Evolutionary conservation across 345 rosid genomes (phyloP).

Genomic region (Gossypium thurberi): DNA sequence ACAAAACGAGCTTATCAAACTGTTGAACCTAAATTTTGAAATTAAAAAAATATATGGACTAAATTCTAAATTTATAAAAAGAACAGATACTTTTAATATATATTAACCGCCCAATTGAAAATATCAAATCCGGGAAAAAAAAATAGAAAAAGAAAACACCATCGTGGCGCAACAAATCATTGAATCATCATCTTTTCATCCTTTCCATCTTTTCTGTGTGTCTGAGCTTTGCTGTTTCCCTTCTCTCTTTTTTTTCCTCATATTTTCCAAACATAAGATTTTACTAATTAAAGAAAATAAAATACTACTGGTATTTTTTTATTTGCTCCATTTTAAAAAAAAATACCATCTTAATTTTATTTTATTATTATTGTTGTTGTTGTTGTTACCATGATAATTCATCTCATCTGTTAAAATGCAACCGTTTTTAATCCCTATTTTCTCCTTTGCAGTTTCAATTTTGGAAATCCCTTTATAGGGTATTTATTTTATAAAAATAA

Average conservation of each 20-base stretch:
- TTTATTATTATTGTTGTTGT: background rate
- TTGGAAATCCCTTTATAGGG: constrained; percentile 5
- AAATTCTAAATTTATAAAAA: too few relatives aligned
- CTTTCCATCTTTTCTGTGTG: background rate
- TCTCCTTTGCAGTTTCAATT: background rate
- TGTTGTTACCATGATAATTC: background rate
- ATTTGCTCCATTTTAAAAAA: too few relatives aligned
- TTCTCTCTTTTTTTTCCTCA: background rate
- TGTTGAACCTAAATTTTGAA: too few relatives aligned
- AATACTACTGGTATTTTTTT: too few relatives aligned
- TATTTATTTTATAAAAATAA: background rate
- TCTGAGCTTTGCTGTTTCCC: background rate
- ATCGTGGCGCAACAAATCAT: background rate
- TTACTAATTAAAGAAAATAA: too few relatives aligned
- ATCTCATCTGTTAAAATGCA: background rate
- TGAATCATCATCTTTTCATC: background rate
- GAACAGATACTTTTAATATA: too few relatives aligned
- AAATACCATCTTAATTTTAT: too few relatives aligned
- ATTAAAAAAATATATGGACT: too few relatives aligned
- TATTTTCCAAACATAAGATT: background rate
- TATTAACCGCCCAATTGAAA: too few relatives aligned
- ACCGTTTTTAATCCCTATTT: background rate
- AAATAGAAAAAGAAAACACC: background rate
- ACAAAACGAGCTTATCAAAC: too few relatives aligned
- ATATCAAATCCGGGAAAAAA: background rate